Percentiles rank a stretch among this genome's conserved stretches.
Conservation (phyloP, 768 basidiomycete species). For the Naganishia randhawae region DNA sequence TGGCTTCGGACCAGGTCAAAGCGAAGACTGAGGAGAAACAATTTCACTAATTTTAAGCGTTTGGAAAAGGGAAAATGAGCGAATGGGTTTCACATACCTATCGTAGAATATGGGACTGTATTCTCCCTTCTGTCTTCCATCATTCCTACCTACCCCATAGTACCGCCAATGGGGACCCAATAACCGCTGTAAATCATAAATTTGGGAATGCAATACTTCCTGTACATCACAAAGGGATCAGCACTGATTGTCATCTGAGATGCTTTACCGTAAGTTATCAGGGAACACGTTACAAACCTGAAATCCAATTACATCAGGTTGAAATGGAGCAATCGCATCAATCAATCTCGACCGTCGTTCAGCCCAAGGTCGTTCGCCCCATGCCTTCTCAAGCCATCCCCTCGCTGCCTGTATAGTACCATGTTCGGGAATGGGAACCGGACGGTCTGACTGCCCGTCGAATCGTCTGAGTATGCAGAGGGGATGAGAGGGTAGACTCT, state of each 20-base stretch:
- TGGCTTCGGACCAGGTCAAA: conserved; percentile 30
- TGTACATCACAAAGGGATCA: conserved; percentile 27
- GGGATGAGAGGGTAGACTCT: conserved; percentile 8
- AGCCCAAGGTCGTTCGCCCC: conserved; percentile 39
- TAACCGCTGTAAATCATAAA: conserved; percentile 58
- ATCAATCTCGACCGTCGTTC: conserved; percentile 39
- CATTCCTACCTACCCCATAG: conserved; percentile 64
- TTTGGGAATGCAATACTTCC: conserved; percentile 59
- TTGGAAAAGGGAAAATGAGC: neutral
- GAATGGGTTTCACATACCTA: conserved; percentile 42
- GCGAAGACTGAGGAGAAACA: neutral
- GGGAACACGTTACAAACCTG: conserved; percentile 39
- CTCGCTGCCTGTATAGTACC: conserved; percentile 29
- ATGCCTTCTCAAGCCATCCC: conserved; percentile 8
- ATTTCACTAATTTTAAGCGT: neutral
- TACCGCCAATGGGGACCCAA: conserved; percentile 60
- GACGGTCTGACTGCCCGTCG: conserved; percentile 30
- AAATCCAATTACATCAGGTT: conserved; percentile 41
- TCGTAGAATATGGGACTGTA: conserved; percentile 65
- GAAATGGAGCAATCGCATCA: conserved; percentile 36
- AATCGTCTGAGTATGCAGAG: conserved; percentile 26
- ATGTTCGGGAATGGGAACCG: conserved; percentile 35
- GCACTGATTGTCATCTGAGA: too few species aligned
- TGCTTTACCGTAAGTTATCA: too few species aligned
- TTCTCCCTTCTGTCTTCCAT: conserved; percentile 60